Percentiles rank a stretch among this genome's conserved stretches.
Conservation (phyloP, 345 rosid genomes). For the Arabis alpina region DNA sequence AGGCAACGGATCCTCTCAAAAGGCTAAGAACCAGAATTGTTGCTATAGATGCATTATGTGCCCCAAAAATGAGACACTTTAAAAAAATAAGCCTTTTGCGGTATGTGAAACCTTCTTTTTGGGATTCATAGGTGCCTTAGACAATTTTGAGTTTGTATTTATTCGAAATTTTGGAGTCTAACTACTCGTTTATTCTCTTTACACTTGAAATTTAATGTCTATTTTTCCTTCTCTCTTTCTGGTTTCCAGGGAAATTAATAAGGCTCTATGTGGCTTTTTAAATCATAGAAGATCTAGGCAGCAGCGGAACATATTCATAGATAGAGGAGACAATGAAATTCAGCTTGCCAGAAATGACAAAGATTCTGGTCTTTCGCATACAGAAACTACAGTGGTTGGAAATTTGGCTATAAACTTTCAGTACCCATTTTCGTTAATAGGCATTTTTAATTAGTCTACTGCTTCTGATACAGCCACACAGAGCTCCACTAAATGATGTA, state of each 20-base stretch:
- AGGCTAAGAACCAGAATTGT: conserved; percentile 70
- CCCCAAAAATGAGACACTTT: conserved; percentile 68
- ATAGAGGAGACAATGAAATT: conserved; percentile 37
- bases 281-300: conserved; percentile 52
- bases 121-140: conserved; percentile 27
- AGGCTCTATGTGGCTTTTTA: conserved; percentile 90
- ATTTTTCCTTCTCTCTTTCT: conserved; percentile 26
- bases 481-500: conserved; percentile 48
- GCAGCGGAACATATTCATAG: conserved; percentile 44
- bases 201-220: conserved; percentile 7
- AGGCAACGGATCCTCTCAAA: conserved; percentile 55
- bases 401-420: conserved; percentile 9
- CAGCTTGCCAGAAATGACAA: conserved; percentile 37
- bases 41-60: conserved; percentile 84
- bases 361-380: conserved; percentile 28
- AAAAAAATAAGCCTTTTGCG: conserved; percentile 56
- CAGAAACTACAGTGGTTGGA: conserved; percentile 36
- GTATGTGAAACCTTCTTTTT: conserved; percentile 49
- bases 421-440: conserved; percentile 9
- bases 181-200: conserved; percentile 3
- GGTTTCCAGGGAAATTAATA: conserved; percentile 77
- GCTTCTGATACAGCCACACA: conserved; percentile 43
- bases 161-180: conserved; percentile 7
- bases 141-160: conserved; percentile 12
- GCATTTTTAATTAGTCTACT: neutral